phyloP scores from a whole-genome alignment of 2,329 filamentous ascomycete genomes.

The Aspergillus pseudoterreus region DNA sequence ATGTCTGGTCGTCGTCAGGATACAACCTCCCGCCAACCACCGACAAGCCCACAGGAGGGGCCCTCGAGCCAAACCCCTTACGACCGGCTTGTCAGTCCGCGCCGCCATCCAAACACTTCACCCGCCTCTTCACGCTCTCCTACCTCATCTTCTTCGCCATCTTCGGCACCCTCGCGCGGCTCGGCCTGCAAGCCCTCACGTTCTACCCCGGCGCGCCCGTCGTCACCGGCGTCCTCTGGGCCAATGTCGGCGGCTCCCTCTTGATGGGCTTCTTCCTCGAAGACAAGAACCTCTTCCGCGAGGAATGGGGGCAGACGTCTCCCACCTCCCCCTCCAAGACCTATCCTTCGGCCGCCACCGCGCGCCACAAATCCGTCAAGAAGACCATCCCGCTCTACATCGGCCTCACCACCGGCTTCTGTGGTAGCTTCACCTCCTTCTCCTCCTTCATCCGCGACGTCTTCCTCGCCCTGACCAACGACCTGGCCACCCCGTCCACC shows the following conservation, averaged over 20 bases:
- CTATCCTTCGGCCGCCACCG: conserved; percentile 31
- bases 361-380: conserved; percentile 63
- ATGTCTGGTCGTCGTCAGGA: conserved; percentile 36
- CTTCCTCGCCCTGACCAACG: conserved; percentile 76
- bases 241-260: conserved; percentile 77
- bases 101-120: conserved; percentile 50
- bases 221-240: conserved; percentile 74
- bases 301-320: conserved; percentile 54
- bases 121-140: conserved; percentile 67
- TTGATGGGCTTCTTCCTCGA: conserved; percentile 83
- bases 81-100: conserved; percentile 6
- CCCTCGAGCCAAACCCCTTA: conserved; percentile 11
- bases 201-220: conserved; percentile 74
- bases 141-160: conserved; percentile 84
- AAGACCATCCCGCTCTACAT: conserved; percentile 88
- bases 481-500: conserved; percentile 55
- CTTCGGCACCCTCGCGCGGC: conserved; percentile 74
- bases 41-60: conserved; percentile 12
- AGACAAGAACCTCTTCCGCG: conserved; percentile 69
- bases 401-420: conserved; percentile 81
- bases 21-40: conserved; percentile 14
- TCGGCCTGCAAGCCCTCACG: conserved; percentile 76
- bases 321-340: not conserved
- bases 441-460: conserved; percentile 78
- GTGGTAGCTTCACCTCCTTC: conserved; percentile 86